These are phyloP conservation scores for Streptanthus diversifolius DNA, from an alignment of 345 rosid genomes.

Conservation along the genomic window DNA sequence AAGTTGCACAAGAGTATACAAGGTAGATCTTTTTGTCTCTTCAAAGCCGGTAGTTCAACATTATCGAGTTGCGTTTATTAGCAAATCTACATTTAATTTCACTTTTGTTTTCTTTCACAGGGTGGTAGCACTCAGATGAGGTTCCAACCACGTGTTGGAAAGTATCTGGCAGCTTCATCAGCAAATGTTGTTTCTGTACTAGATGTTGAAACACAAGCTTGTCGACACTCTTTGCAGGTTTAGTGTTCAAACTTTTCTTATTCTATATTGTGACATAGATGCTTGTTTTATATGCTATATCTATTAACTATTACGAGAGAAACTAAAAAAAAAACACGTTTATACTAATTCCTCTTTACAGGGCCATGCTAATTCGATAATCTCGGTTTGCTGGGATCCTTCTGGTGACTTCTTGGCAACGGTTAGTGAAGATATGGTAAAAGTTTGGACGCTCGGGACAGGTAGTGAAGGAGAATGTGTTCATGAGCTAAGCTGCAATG, in stretches of 20 bases:
- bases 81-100: neutral
- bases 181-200: constrained; percentile 79
- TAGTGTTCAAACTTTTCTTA: neutral
- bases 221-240: constrained; percentile 76
- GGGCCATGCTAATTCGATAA: constrained; percentile 81
- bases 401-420: constrained; percentile 82
- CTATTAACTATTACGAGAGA: neutral
- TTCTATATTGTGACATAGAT: neutral
- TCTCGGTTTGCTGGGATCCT: constrained; percentile 90
- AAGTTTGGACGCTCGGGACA: constrained; percentile 85
- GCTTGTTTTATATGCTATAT: neutral
- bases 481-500: constrained; percentile 85
- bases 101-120: constrained; percentile 28
- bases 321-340: neutral
- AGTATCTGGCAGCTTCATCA: constrained; percentile 85
- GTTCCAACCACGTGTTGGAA: constrained; percentile 88
- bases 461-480: constrained; percentile 88
- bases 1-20: constrained; percentile 66
- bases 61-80: neutral
- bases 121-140: constrained; percentile 84
- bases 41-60: neutral
- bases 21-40: constrained; percentile 46
- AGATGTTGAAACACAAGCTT: constrained; percentile 79
- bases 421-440: constrained; percentile 87
- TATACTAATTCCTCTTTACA: constrained; percentile 17